Conservation (phyloP, 225 moss, liverwort and hornwort species). For the Antitrichia curtipendula region DNA sequence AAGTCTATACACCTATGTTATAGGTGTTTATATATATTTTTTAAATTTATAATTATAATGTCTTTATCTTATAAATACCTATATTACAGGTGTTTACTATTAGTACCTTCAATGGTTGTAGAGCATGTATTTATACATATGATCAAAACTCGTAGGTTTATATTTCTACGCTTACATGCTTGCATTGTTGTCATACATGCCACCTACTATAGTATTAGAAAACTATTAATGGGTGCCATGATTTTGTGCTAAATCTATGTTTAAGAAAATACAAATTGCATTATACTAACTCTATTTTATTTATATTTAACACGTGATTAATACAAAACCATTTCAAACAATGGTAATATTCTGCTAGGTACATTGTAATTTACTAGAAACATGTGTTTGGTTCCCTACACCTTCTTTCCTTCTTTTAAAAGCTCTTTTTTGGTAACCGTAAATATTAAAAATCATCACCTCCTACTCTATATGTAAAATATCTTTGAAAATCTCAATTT, state of each 20-base stretch:
- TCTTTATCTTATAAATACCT: no score
- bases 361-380: neutral
- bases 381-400: fast-evolving
- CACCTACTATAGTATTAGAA: neutral
- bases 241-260: neutral
- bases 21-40: no score
- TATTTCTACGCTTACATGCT: no score
- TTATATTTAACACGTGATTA: neutral
- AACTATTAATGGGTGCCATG: neutral
- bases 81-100: no score
- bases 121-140: no score
- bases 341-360: neutral
- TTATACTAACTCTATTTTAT: neutral
- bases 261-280: neutral
- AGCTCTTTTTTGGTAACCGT: neutral
- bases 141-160: no score
- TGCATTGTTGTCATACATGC: no score
- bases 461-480: neutral
- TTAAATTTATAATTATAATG: no score
- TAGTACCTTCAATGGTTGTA: no score
- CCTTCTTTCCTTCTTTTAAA: neutral
- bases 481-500: neutral
- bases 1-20: no score
- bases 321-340: neutral
- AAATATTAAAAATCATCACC: neutral